Evolutionary conservation across 768 basidiomycete genomes (phyloP).

Genomic region (Nevesoporus exiguus): DNA sequence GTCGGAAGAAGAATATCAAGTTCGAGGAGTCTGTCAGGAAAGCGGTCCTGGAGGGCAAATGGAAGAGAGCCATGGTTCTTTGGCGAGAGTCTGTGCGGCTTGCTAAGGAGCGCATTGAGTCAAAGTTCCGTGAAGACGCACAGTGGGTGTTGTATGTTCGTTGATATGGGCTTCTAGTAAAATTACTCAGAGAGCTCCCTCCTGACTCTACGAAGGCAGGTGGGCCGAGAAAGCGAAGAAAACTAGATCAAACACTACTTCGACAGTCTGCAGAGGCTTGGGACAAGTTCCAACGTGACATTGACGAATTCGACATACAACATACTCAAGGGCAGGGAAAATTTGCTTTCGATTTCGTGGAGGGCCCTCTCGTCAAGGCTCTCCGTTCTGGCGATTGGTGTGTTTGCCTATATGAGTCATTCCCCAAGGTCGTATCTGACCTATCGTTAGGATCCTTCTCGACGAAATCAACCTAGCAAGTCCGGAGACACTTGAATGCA

Average conservation of each 20-base stretch:
- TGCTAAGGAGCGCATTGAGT: constrained; percentile 61
- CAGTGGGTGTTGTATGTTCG: constrained; percentile 17
- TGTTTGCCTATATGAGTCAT: constrained; percentile 25
- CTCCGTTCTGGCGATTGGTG: constrained; percentile 88
- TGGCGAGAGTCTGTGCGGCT: constrained; percentile 78
- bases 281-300: constrained; percentile 61
- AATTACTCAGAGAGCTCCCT: constrained; percentile 6
- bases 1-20: constrained; percentile 82
- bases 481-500: constrained; percentile 89
- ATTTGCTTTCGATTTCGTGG: constrained; percentile 92
- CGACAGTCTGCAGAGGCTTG: constrained; percentile 54
- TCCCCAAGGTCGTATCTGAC: neutral
- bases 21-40: constrained; percentile 80
- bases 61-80: constrained; percentile 77
- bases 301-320: constrained; percentile 82
- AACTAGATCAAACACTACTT: constrained; percentile 45
- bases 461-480: constrained; percentile 97
- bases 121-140: constrained; percentile 29
- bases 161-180: neutral
- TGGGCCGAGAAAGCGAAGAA: constrained; percentile 67
- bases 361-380: constrained; percentile 93
- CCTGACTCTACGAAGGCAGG: constrained; percentile 37
- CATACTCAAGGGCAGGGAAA: constrained; percentile 86
- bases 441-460: constrained; percentile 70
- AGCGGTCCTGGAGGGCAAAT: constrained; percentile 77